Evolutionary conservation across 1,284 basidiomycete species (phyloP).

Genomic region (Porogramme epimiltina): DNA sequence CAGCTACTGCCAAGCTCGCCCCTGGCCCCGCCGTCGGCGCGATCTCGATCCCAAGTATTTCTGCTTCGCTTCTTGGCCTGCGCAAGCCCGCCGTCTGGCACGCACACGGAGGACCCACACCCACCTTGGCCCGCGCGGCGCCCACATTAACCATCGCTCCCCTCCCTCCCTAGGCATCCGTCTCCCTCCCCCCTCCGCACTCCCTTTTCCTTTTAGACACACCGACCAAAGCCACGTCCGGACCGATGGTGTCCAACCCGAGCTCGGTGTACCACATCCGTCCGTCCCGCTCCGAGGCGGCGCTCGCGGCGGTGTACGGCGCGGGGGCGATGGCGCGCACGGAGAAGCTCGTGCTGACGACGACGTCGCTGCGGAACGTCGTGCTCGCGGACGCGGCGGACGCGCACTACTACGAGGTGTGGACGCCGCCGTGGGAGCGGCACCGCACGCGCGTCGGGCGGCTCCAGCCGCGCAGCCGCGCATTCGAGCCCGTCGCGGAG

Average conservation of each 20-base stretch:
- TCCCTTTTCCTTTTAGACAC: no score
- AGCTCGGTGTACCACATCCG: conserved; percentile 20
- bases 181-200: background rate
- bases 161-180: background rate
- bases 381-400: conserved; percentile 41
- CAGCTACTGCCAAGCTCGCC: no score
- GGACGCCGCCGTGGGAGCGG: conserved; percentile 43
- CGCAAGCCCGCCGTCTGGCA: no score
- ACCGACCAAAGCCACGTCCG: no score
- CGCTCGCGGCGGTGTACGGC: background rate
- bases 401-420: conserved; percentile 43
- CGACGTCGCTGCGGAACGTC: conserved; percentile 39
- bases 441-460: conserved; percentile 38
- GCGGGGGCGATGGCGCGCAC: no score
- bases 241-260: no score
- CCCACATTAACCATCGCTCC: no score
- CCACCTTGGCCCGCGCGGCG: no score
- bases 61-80: no score
- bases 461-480: conserved; percentile 35
- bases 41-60: background rate
- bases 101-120: no score
- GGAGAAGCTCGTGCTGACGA: conserved; percentile 41
- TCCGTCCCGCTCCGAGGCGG: background rate
- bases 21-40: no score
- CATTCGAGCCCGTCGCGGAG: conserved; percentile 37